Conservation (phyloP, 257 asterid genomes). For the Coffea canephora region DNA sequence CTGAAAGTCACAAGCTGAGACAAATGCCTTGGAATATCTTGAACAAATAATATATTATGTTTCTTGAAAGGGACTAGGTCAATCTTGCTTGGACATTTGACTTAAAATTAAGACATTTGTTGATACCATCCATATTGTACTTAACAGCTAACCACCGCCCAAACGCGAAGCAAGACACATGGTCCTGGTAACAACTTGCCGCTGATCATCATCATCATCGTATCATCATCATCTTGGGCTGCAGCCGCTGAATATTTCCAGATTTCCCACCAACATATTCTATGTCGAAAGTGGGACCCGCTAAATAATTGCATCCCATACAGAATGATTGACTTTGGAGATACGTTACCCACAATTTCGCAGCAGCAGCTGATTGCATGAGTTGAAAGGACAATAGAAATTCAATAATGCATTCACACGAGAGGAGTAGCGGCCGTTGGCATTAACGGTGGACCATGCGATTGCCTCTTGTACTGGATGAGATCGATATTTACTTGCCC, state of each 20-base stretch:
- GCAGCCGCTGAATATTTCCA: slow-evolving; percentile 3
- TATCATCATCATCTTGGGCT: background rate
- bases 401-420: too few species aligned
- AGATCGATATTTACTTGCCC: too few species aligned
- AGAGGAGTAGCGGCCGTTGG: too few species aligned
- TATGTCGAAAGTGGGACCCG: slow-evolving; percentile 6
- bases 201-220: background rate
- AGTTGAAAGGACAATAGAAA: too few species aligned
- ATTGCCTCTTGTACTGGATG: too few species aligned
- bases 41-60: background rate
- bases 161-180: too few species aligned
- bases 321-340: slow-evolving; percentile 8
- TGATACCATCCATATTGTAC: too few species aligned
- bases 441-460: too few species aligned
- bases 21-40: background rate
- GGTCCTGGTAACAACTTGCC: too few species aligned
- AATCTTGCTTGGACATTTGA: background rate
- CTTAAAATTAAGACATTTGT: too few species aligned
- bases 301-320: slow-evolving; percentile 3
- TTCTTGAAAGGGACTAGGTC: background rate
- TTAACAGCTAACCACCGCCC: too few species aligned
- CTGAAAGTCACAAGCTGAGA: background rate
- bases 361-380: too few species aligned
- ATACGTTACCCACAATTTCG: background rate
- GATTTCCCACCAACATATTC: slow-evolving; percentile 5